Evolutionary conservation across 2,329 filamentous ascomycete species (phyloP).

Genomic region (Fusarium sp.): DNA sequence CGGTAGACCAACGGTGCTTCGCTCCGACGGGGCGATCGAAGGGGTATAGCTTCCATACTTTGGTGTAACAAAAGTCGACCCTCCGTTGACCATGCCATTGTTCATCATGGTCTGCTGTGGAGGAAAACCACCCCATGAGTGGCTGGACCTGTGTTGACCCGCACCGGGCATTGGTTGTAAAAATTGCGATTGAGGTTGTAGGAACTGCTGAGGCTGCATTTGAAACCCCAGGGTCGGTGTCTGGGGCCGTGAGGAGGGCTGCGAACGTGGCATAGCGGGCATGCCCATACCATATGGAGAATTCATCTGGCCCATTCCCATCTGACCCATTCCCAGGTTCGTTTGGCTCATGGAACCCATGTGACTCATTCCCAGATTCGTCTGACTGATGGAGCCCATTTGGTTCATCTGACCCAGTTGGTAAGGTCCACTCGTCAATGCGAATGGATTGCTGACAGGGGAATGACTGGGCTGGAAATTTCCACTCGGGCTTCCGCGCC

Average conservation of each 20-base stretch:
- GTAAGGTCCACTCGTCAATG: too few relatives aligned
- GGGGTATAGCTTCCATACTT: neutral
- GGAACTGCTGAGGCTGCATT: neutral
- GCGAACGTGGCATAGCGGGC: neutral
- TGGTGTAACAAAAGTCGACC: neutral
- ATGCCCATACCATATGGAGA: neutral
- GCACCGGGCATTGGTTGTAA: neutral
- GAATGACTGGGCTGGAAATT: too few relatives aligned
- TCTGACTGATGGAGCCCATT: too few relatives aligned
- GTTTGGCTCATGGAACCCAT: neutral
- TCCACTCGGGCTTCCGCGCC: neutral
- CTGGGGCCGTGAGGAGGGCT: neutral
- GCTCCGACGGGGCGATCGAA: neutral
- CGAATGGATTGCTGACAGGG: too few relatives aligned
- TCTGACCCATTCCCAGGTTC: too few relatives aligned
- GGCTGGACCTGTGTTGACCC: neutral
- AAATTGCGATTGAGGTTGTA: neutral
- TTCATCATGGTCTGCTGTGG: neutral
- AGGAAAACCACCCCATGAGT: neutral
- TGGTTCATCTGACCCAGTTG: too few relatives aligned
- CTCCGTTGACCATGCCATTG: too few relatives aligned
- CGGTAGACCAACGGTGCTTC: conserved; percentile 1
- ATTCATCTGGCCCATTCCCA: neutral
- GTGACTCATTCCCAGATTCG: too few relatives aligned
- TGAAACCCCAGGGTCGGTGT: neutral